Conservation (phyloP, 352 stramenopile species). For the Phytophthora ramorum region DNA sequence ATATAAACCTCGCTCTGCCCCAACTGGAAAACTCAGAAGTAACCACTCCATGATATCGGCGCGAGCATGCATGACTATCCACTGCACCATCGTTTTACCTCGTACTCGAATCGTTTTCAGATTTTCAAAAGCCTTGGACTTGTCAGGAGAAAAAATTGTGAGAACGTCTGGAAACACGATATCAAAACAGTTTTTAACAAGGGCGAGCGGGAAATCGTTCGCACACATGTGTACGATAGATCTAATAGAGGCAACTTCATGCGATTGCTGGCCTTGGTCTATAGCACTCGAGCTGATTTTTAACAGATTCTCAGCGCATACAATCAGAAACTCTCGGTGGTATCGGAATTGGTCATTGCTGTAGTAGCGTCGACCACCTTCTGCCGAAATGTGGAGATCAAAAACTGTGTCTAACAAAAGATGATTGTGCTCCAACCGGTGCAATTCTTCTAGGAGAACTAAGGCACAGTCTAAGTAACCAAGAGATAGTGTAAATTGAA, state of each 20-base stretch:
- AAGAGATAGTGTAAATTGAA: slow-evolving; percentile 18
- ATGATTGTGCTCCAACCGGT: not conserved
- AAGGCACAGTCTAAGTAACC: slow-evolving; percentile 39
- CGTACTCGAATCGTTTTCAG: slow-evolving; percentile 26
- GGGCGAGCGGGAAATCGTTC: slow-evolving; percentile 28
- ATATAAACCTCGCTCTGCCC: slow-evolving; percentile 14
- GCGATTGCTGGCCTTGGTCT: not conserved
- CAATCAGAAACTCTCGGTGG: slow-evolving; percentile 26
- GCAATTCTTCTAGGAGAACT: slow-evolving; percentile 25
- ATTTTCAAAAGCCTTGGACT: not conserved
- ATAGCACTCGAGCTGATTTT: not conserved
- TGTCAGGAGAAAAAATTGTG: not conserved
- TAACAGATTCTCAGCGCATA: slow-evolving; percentile 32
- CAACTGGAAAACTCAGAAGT: slow-evolving; percentile 8
- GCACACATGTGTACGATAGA: slow-evolving; percentile 39
- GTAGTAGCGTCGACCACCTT: not conserved
- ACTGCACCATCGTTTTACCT: slow-evolving; percentile 38
- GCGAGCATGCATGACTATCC: slow-evolving; percentile 33
- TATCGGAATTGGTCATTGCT: not conserved
- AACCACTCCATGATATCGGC: slow-evolving; percentile 31
- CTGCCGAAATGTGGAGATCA: slow-evolving; percentile 11
- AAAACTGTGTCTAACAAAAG: slow-evolving; percentile 40
- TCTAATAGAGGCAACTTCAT: slow-evolving; percentile 4
- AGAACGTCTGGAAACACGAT: not conserved
- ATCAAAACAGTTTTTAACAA: slow-evolving; percentile 21